Base-by-base conservation (phyloP, 768 basidiomycete species). In the Sporobolomyces pararoseus region DNA sequence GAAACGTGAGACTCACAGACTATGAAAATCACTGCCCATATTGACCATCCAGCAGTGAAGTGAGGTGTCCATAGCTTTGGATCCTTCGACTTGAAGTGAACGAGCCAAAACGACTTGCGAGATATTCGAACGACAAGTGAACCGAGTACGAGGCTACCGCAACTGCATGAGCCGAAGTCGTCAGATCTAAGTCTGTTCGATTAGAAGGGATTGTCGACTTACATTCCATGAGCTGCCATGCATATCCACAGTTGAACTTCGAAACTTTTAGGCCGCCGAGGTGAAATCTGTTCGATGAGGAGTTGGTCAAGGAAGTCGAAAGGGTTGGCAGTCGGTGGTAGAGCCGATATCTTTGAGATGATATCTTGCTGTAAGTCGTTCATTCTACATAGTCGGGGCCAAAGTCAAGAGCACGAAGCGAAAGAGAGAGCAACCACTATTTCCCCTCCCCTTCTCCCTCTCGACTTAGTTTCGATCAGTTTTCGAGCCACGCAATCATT, bases 101-200 rank as follows among this genome's bases (percentile, higher is more conserved):
- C 14, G 27, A 66, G 16, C 64, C 69, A 70, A 50, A 70, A 70
- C 16, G 25, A 25, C 10, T 57, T 39, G 1, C 46, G 42, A 2
- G 1, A 9, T 17, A 39, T 27, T 19, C 68, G 63, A 13, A 53
- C 19, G 32, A 47, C 0, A 32, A 70, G 49, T 35, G 57, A 60
- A 9, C 34, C 35, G 50, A 47, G 13, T 12, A 64, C n/a, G 42
- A 64, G 32, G 2, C 52, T 2, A 13, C 49, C 68, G 51, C 55
- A 47, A 0, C 68, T 70, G 49, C 14, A 23, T 27, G 9, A 17
- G 23, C 4, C 39, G 17, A 17, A 9, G 10, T 42, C 39, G 39
- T 42, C 39, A 42, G 39, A 42, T 42, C 17, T 17, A 17, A 42
- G 39, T 9, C 17, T 9, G 17, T 9, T 42, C 9, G 39, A 42